Conservation (phyloP, 2,329 filamentous ascomycete species). For the Curvularia verruculosa region DNA sequence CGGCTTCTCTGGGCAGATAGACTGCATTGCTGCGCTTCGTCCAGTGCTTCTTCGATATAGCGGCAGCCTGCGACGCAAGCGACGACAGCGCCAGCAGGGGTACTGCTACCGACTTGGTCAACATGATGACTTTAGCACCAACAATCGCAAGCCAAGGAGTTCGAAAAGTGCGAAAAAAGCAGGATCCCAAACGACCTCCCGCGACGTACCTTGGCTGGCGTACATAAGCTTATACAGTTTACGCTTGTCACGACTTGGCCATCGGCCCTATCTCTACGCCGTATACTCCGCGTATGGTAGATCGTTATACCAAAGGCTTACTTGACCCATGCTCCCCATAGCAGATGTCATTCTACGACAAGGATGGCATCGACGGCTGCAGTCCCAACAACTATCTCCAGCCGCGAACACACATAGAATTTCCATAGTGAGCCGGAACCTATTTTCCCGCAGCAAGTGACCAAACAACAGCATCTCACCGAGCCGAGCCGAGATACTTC, state of each 20-base stretch:
- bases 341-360: neutral
- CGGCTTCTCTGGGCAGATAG: slow-evolving; percentile 49
- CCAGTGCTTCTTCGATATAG: slow-evolving; percentile 30
- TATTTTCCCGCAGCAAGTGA: too few species aligned
- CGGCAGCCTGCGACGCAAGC: slow-evolving; percentile 20
- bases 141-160: neutral
- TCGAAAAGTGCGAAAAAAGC: neutral
- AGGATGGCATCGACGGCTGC: neutral
- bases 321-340: too few species aligned
- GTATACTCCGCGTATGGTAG: too few species aligned
- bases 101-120: slow-evolving; percentile 18
- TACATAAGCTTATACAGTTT: slow-evolving; percentile 18
- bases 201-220: slow-evolving; percentile 8
- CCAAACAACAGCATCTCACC: too few species aligned
- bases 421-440: too few species aligned
- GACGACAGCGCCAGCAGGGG: slow-evolving; percentile 21
- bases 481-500: too few species aligned
- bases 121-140: slow-evolving; percentile 14
- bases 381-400: neutral
- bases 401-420: neutral
- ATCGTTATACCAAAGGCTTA: too few species aligned
- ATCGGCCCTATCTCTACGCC: neutral
- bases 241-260: neutral
- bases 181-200: neutral
- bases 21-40: slow-evolving; percentile 26